Base-by-base conservation (phyloP, 495 filamentous ascomycete genomes). In the Podospora pseudopauciseta region DNA sequence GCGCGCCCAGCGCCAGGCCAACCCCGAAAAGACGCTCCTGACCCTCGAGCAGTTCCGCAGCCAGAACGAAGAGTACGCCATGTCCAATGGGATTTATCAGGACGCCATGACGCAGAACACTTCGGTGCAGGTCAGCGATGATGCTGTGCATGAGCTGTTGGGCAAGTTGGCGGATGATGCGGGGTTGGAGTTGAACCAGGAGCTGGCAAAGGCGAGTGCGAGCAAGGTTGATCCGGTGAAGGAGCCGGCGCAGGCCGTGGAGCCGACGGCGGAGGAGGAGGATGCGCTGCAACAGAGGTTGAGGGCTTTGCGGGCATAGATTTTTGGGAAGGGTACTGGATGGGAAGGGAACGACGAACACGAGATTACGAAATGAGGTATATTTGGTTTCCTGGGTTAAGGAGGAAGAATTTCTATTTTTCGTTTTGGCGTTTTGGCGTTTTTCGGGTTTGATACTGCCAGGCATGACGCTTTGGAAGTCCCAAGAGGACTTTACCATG, bases 61-160 rank as follows among this genome's bases (percentile, higher is more conserved):
- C 58, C 91, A 94, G 77, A 93, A 92, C 80, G 91, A 94, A 73
- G 90, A 94, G 71, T 87, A 94, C 67, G 91, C 92, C 76, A 90
- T 94, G 71, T 87, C 86, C 73, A 92, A 90, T 62, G 89, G 88
- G 27, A 92, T 92, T 79, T 93, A 93, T 80, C 90, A 93, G 78
- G 92, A 91, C 74, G 91, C 91, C 56, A 93, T 92, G 60, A 86
- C 87, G 9, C 86, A 86, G 57, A 88, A 88, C 60, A 93, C 92
- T 0, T 89, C 90, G 15, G 86, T 90, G 28, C 89, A 87, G 65
- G 91, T 91, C 55, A 90, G 91, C 67, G 91, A 94, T 73, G 92
- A 93, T 64, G 91, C 91, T 72, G 92, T 94, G 13, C 91, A 94
- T 78, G 85, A 90, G 68, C 76, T 94, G 71, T 89, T 94, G 76